phyloP scores from a whole-genome alignment of 1,284 basidiomycete species.

The Porodaedalea pini region DNA sequence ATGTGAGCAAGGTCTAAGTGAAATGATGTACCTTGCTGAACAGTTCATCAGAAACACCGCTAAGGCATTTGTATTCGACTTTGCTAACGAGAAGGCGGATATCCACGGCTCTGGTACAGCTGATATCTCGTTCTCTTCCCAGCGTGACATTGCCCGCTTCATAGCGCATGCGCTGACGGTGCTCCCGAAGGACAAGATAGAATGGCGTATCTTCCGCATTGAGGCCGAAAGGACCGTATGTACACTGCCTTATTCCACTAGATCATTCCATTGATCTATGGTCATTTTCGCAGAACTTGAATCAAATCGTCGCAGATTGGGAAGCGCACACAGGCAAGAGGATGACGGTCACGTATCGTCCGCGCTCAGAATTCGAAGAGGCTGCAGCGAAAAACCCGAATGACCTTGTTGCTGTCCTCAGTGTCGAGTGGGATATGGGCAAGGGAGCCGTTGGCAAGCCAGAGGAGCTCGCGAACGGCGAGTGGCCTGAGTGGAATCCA shows the following conservation, averaged over 20 bases:
- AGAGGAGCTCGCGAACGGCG: constrained; percentile 10
- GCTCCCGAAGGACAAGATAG: constrained; percentile 29
- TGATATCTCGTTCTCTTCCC: constrained; percentile 31
- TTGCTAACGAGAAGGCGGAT: constrained; percentile 31
- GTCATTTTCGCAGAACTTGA: neutral
- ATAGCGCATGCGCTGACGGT: constrained; percentile 35
- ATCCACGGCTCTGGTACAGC: constrained; percentile 33
- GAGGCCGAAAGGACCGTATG: constrained; percentile 34
- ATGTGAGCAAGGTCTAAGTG: too few relatives aligned
- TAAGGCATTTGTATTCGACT: constrained; percentile 24
- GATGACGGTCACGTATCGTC: constrained; percentile 4
- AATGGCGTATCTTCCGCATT: constrained; percentile 33
- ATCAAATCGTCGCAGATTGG: constrained; percentile 1
- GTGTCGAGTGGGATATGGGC: constrained; percentile 4
- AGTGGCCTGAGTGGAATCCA: constrained; percentile 17
- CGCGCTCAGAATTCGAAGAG: constrained; percentile 4
- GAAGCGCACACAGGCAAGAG: constrained; percentile 1
- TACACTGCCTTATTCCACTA: neutral
- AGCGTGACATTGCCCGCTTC: constrained; percentile 35
- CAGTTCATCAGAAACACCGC: too few relatives aligned
- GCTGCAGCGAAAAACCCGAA: constrained; percentile 6
- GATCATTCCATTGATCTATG: neutral
- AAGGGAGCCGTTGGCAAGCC: constrained; percentile 5
- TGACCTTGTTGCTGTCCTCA: constrained; percentile 1
- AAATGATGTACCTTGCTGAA: too few relatives aligned